Evolutionary conservation across 176 grass and related monocot species (phyloP).

Genomic region (Lolium perenne): DNA sequence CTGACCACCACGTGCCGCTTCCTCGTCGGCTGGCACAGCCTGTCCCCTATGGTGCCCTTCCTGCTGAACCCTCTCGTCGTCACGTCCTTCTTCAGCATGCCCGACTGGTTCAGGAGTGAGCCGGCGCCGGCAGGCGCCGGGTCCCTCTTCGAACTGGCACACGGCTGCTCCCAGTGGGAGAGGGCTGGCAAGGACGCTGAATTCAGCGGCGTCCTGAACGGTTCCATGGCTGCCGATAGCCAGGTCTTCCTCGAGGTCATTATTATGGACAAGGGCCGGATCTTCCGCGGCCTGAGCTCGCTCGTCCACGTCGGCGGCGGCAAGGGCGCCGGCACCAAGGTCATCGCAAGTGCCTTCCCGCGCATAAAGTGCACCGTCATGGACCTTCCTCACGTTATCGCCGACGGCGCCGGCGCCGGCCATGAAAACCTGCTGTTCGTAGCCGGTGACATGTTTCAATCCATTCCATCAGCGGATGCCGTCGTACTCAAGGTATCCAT

Average conservation of each 20-base stretch:
- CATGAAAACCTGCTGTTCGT: constrained; percentile 2
- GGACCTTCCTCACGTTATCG: constrained; percentile 52
- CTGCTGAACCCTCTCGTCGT: background rate
- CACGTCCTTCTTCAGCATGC: constrained; percentile 13
- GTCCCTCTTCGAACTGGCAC: background rate
- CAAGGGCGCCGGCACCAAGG: background rate
- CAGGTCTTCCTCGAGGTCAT: constrained; percentile 22
- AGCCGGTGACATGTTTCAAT: constrained; percentile 38
- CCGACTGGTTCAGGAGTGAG: constrained; percentile 39
- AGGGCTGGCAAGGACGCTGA: background rate
- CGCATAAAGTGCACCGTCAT: constrained; percentile 50
- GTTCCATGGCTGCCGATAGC: constrained; percentile 28
- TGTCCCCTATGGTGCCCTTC: background rate
- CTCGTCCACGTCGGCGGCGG: constrained; percentile 52
- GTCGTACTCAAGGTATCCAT: constrained; percentile 59
- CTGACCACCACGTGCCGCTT: constrained; percentile 37
- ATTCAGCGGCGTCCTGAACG: constrained; percentile 31
- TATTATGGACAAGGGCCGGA: background rate
- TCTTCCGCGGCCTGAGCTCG: constrained; percentile 32
- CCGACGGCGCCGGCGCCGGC: background rate
- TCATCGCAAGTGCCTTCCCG: constrained; percentile 35
- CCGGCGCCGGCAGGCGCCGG: background rate
- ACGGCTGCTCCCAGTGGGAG: constrained; percentile 34
- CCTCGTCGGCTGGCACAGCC: background rate
- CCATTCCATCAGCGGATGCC: constrained; percentile 32